phyloP scores from a whole-genome alignment of 805 yeast species.

The Cephaloascus fragrans region DNA sequence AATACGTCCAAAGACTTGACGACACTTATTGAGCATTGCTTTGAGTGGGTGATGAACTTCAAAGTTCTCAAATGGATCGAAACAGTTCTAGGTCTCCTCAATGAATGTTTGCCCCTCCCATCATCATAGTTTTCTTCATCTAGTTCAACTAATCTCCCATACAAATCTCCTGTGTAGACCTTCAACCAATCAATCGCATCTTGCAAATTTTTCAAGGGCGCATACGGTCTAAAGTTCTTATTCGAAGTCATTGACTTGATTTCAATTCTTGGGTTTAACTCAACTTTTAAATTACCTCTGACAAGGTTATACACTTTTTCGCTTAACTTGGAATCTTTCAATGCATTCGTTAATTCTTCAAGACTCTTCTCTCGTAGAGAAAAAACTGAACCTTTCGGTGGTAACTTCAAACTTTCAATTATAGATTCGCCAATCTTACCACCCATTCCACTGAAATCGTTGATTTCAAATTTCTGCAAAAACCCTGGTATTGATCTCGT shows the following conservation, averaged over 20 bases:
- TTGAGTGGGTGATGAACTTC: slow-evolving; percentile 18
- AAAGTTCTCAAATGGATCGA: slow-evolving; percentile 23
- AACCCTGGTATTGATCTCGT: slow-evolving; percentile 39
- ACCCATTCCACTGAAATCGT: slow-evolving; percentile 85
- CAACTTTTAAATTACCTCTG: slow-evolving; percentile 50
- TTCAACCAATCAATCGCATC: slow-evolving; percentile 73
- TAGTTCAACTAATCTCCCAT: slow-evolving; percentile 59
- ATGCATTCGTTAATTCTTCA: slow-evolving; percentile 9
- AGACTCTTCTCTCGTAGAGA: slow-evolving; percentile 7
- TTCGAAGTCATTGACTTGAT: slow-evolving; percentile 84
- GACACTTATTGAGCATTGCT: slow-evolving; percentile 17
- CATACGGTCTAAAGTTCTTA: slow-evolving; percentile 53
- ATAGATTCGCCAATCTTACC: slow-evolving; percentile 74
- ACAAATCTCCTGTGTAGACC: slow-evolving; percentile 74
- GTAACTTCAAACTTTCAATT: slow-evolving; percentile 37
- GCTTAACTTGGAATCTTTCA: slow-evolving; percentile 40
- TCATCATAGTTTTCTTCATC: slow-evolving; percentile 48
- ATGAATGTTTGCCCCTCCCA: slow-evolving; percentile 12
- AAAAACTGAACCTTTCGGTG: slow-evolving; percentile 23
- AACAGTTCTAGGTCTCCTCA: slow-evolving; percentile 47
- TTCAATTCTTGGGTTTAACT: slow-evolving; percentile 47
- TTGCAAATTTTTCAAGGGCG: slow-evolving; percentile 29
- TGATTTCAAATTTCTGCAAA: slow-evolving; percentile 48
- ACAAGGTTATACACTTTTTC: slow-evolving; percentile 48
- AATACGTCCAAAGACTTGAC: slow-evolving; percentile 5